Evolutionary conservation across 257 asterid species (phyloP).

Genomic region (Nicotiana undulata): DNA sequence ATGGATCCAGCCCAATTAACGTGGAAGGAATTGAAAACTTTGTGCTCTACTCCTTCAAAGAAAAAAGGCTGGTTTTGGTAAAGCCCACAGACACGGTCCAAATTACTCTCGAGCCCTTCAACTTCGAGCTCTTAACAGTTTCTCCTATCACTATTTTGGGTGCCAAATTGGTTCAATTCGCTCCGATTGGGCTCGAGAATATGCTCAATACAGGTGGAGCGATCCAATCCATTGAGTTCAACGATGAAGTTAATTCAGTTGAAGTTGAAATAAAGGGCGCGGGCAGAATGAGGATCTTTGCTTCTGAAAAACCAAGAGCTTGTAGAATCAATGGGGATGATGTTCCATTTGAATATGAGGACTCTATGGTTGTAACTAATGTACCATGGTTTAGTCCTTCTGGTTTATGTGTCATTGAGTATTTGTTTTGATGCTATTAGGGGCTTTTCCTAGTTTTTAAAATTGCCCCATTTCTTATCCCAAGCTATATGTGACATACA

Average conservation of each 20-base stretch:
- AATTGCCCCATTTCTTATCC: neutral
- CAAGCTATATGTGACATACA: neutral
- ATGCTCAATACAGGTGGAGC: constrained; percentile 78
- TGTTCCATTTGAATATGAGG: constrained; percentile 40
- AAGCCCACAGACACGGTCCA: constrained; percentile 34
- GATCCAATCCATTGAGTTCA: constrained; percentile 29
- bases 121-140: constrained; percentile 57
- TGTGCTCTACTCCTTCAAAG: constrained; percentile 40
- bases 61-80: constrained; percentile 39
- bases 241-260: constrained; percentile 24
- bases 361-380: constrained; percentile 32
- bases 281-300: constrained; percentile 67
- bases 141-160: constrained; percentile 31
- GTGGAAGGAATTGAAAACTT: constrained; percentile 33
- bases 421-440: constrained; percentile 35
- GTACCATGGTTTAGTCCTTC: constrained; percentile 58
- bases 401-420: constrained; percentile 41
- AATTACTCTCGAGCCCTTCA: constrained; percentile 49
- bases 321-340: constrained; percentile 39
- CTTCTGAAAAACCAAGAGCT: constrained; percentile 46
- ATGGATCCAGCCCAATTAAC: constrained; percentile 38
- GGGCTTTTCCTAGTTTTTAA: neutral
- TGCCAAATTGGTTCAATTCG: constrained; percentile 30
- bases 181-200: constrained; percentile 58
- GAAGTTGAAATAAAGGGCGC: constrained; percentile 50